Evolutionary conservation across 2,329 filamentous ascomycete genomes (phyloP), one percentile per base, ranked within the genome.

Genomic region (Metarhizium brunneum): DNA sequence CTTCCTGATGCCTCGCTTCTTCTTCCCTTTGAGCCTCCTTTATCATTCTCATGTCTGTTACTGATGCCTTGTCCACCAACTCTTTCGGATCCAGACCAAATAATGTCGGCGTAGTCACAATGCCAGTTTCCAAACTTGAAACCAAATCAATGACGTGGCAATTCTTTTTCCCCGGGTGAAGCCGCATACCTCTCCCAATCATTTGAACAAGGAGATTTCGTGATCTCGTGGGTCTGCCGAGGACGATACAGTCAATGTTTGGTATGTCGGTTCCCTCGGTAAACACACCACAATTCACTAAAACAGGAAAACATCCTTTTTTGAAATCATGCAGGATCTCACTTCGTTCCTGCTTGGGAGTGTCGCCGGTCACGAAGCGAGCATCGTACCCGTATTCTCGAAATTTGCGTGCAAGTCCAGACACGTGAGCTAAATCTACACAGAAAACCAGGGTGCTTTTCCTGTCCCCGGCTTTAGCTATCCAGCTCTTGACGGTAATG

Each of bases 131-230:
- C 25, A 97, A 75, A 42, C 85, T 90, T 0, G 92, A 87, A 0
- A 97, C 94, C 84, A 99, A 91, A 69, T 99, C 94, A 64, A 99
- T 95, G 57, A 99, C 79, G 68, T 97, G 94, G 63, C 94, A 99
- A 65, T 97, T 83, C 43, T 85, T 74, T 70, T 99, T 99, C 13
- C 82, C 87, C 1, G 85, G 77, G 67, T 90, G 81, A 43, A 96
- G 73, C 47, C 94, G 84, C 83, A 99, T 88, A 4, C 94, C 94
- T 63, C 94, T 82, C 0, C 94, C 94, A 59, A 99, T 96, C 94
- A 99, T 99, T 71, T 99, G 94, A 1, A 97, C 84, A 1, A 99
- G 81, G 2, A 99, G 75, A 63, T 96, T 97, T n/a, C 88, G 84
- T 16, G 94, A 97, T 62, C 86, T 85, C 1, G 94, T 99, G 0